Base-by-base conservation (phyloP, 192 early-diverging fungal species). In the Backusella parvicylindrica region DNA sequence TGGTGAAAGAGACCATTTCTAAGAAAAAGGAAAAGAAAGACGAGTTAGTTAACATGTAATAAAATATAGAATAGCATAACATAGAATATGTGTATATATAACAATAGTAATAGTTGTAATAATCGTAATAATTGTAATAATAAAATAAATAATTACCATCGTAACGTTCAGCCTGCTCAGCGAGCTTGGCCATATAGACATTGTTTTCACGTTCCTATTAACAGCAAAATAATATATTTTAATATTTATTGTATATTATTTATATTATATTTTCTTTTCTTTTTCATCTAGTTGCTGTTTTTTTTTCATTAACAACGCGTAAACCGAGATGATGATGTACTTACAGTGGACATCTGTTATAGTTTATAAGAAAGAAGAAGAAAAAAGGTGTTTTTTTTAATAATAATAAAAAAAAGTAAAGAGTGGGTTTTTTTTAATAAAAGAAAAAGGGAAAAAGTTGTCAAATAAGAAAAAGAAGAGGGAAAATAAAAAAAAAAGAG, bases 121-220 rank as follows among this genome's bases (percentile, higher is more conserved):
- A 30, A 72, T 35, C 21, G 8, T 9, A 72, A n/a, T 33, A 40
- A 13, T 53, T 16, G 26, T 53, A 21, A 18, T 49, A n/a, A 31
- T 32, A 13, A 35, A 7, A 18, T 33, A 36, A 35, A 13, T 33
- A 3, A 26, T 78, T 83, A 92, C 91, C 91, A 82, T 92, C 91
- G 81, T 92, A 92, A 72, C 91, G 83, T 79, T 92, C 91, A 72
- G 91, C 91, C 81, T 98, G 97, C 87, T 98, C 97, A 79, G 96
- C 92, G 79, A 98, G 92, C 92, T 97, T 97, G 87, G 96, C 96
- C 95, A 96, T 95, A 91, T 97, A 98, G 73, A 96, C 97, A 84
- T 92, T 90, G 84, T 96, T 91, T 75, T 89, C 89, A 66, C 76
- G 76, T 70, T 76, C 75, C 75, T 76, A 63, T 18, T 47, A 60